Evolutionary conservation across 768 basidiomycete species (phyloP).

Genomic region (Grammothele lineata): DNA sequence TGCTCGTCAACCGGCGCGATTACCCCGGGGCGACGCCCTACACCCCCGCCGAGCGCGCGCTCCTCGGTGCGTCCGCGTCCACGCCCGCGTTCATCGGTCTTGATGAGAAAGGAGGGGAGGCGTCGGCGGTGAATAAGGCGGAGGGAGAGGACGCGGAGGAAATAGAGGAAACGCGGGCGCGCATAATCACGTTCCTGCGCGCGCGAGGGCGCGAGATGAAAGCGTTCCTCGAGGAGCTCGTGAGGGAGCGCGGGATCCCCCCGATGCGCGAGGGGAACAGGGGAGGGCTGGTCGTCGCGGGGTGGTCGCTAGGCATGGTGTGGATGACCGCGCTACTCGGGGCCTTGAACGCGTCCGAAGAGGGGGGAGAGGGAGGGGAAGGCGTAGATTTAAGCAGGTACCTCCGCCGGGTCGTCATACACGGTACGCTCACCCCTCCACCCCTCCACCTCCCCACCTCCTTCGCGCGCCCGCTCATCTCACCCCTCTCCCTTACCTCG

Average conservation of each 20-base stretch:
- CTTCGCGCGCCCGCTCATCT: too few species aligned
- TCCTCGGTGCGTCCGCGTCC: not conserved
- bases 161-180: not conserved
- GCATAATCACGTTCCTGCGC: constrained; percentile 11
- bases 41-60: constrained; percentile 15
- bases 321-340: constrained; percentile 1
- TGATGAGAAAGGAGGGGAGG: too few species aligned
- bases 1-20: constrained; percentile 25
- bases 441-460: too few species aligned
- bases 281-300: constrained; percentile 23
- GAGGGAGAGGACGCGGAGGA: not conserved
- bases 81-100: too few species aligned
- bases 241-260: constrained; percentile 27
- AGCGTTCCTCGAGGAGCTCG: constrained; percentile 30
- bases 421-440: too few species aligned
- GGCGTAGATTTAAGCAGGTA: too few species aligned
- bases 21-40: constrained; percentile 24
- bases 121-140: not conserved
- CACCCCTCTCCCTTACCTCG: not conserved
- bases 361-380: not conserved
- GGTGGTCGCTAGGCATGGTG: constrained; percentile 33
- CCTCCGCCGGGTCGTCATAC: not conserved
- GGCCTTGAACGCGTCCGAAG: not conserved
- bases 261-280: not conserved
- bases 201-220: constrained; percentile 32